Percentiles rank a stretch among this genome's conserved stretches.
Conservation (phyloP, 2,329 filamentous ascomycete genomes). For the Xylaria sp. region DNA sequence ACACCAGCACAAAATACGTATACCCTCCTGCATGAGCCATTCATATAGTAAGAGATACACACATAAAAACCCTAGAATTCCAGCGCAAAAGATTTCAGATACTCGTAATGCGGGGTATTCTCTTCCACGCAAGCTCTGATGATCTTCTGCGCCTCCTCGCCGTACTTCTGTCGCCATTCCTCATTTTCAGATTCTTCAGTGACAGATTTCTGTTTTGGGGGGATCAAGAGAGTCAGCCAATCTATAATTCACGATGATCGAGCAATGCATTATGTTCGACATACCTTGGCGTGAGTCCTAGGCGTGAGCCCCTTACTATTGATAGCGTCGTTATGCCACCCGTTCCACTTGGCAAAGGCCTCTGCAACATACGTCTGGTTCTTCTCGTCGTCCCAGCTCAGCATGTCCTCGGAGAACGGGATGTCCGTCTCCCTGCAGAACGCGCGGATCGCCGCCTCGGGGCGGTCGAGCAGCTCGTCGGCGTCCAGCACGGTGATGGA, state of each 20-base stretch:
- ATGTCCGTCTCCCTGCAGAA: constrained; percentile 87
- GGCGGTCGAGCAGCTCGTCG: constrained; percentile 91
- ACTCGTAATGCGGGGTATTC: constrained; percentile 81
- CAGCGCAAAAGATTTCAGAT: constrained; percentile 81
- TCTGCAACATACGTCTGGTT: constrained; percentile 74
- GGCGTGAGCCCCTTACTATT: constrained; percentile 80
- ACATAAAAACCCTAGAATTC: constrained; percentile 57
- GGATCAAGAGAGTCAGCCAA: constrained; percentile 35
- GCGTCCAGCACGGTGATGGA: constrained; percentile 91
- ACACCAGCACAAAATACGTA: constrained; percentile 1
- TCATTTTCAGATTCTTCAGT: constrained; percentile 73
- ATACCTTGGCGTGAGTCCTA: constrained; percentile 70
- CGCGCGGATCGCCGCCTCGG: constrained; percentile 76
- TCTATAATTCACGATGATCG: constrained; percentile 26
- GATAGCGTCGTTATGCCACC: constrained; percentile 96
- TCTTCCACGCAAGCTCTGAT: constrained; percentile 78
- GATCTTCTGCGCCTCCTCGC: constrained; percentile 74
- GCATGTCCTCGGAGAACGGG: constrained; percentile 80
- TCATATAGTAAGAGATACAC: neutral
- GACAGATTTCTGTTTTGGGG: constrained; percentile 64
- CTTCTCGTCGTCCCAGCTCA: constrained; percentile 83
- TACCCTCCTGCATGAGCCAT: neutral
- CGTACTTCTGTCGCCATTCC: constrained; percentile 81
- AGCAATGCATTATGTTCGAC: constrained; percentile 3
- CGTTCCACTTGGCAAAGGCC: constrained; percentile 95